Evolutionary conservation across 2,329 filamentous ascomycete genomes (phyloP).

Genomic region (Lasiodiplodia sp.): DNA sequence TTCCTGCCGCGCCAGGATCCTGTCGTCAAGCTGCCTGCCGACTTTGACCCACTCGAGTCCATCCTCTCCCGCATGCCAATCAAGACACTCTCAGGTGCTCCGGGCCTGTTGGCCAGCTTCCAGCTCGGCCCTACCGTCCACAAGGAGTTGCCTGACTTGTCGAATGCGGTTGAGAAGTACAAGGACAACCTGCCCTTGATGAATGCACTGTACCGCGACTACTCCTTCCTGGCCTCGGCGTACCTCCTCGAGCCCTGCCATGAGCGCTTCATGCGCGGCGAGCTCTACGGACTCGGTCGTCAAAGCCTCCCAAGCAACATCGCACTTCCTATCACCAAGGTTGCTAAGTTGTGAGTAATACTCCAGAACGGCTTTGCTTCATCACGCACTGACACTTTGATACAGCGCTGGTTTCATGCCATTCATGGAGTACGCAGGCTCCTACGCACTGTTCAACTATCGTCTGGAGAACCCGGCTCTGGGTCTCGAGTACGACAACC

Average conservation of each 20-base stretch:
- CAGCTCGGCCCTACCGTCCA: conserved; percentile 78
- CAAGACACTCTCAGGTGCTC: conserved; percentile 72
- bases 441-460: conserved; percentile 70
- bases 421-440: conserved; percentile 84
- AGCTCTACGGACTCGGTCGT: conserved; percentile 77
- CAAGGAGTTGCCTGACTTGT: conserved; percentile 78
- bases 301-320: conserved; percentile 76
- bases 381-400: neutral
- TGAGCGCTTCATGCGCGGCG: conserved; percentile 70
- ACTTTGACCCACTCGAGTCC: conserved; percentile 76
- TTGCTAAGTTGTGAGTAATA: conserved; percentile 81
- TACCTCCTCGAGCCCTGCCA: conserved; percentile 94
- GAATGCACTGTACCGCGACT: conserved; percentile 90
- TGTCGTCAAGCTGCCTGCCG: conserved; percentile 66
- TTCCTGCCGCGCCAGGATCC: conserved; percentile 71
- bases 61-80: conserved; percentile 82
- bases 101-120: conserved; percentile 78
- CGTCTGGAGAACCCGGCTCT: conserved; percentile 63
- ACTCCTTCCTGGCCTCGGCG: conserved; percentile 87
- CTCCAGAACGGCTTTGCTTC: neutral
- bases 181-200: conserved; percentile 77
- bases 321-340: conserved; percentile 81
- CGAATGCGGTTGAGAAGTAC: conserved; percentile 73
- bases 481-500: conserved; percentile 65
- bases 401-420: conserved; percentile 77